These are phyloP conservation scores for Nemania serpens DNA, from an alignment of 2,329 filamentous ascomycete genomes.

Conservation along the genomic window DNA sequence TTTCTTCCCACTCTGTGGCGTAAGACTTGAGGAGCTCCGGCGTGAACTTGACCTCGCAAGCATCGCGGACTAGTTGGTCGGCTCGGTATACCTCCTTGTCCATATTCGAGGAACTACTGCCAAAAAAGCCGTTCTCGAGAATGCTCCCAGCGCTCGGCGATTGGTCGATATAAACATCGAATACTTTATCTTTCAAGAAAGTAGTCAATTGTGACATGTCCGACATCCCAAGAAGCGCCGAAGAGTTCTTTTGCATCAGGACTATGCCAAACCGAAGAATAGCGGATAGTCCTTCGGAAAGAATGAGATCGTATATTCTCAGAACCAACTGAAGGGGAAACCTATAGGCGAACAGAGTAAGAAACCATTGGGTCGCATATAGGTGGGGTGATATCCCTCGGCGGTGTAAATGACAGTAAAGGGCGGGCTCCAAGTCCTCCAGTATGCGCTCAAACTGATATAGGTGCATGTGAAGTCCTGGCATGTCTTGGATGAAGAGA, in stretches of 20 bases:
- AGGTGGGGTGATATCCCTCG: conserved; percentile 87
- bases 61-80: conserved; percentile 90
- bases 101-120: conserved; percentile 81
- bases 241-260: conserved; percentile 92
- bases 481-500: conserved; percentile 95
- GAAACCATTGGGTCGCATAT: conserved; percentile 98
- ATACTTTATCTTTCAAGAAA: conserved; percentile 91
- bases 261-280: conserved; percentile 95
- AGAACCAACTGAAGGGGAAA: conserved; percentile 96
- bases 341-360: conserved; percentile 97
- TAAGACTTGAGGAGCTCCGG: conserved; percentile 82
- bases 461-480: conserved; percentile 87
- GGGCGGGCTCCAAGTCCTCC: conserved; percentile 89
- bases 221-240: conserved; percentile 77
- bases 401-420: conserved; percentile 92
- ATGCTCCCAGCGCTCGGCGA: conserved; percentile 90
- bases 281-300: conserved; percentile 90
- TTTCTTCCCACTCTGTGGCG: conserved; percentile 89
- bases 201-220: conserved; percentile 90
- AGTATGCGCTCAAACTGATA: conserved; percentile 94
- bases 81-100: conserved; percentile 97
- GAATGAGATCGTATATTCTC: conserved; percentile 92
- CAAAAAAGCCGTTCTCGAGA: conserved; percentile 96
- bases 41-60: conserved; percentile 84
- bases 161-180: conserved; percentile 96